Evolutionary conservation across 495 filamentous ascomycete genomes (phyloP).

Genomic region (Geoglossum glabrum): DNA sequence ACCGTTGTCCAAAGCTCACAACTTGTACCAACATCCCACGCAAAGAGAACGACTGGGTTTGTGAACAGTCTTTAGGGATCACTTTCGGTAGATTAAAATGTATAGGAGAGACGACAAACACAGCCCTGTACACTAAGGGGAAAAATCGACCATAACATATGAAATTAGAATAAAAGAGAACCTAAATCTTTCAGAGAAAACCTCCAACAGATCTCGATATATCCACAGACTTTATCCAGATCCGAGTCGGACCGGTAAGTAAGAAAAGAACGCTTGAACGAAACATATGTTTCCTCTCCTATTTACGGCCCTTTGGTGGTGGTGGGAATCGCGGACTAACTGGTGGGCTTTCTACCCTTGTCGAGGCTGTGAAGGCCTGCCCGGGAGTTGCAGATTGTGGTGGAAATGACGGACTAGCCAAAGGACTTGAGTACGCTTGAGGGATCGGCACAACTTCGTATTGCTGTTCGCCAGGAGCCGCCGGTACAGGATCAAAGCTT

Average conservation of each 20-base stretch:
- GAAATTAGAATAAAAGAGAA: background rate
- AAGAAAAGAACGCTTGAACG: background rate
- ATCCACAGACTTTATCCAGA: background rate
- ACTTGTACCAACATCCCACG: background rate
- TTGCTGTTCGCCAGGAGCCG: constrained; percentile 39
- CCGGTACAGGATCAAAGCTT: constrained; percentile 28
- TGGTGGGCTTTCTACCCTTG: constrained; percentile 20
- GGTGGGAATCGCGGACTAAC: constrained; percentile 14
- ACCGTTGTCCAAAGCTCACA: background rate
- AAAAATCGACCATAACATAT: background rate
- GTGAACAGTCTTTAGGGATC: background rate
- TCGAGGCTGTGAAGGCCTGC: constrained; percentile 20
- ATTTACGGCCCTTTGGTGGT: background rate
- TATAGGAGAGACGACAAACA: background rate
- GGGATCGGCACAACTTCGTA: constrained; percentile 51
- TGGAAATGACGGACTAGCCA: constrained; percentile 16
- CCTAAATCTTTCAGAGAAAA: background rate
- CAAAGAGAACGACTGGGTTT: background rate
- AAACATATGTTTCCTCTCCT: background rate
- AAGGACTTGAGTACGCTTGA: constrained; percentile 29
- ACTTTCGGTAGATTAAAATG: background rate
- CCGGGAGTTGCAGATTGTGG: constrained; percentile 9
- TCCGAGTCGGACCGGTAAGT: background rate
- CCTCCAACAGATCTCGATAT: background rate
- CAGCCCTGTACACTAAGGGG: background rate